Evolutionary conservation across 441 rosid genomes (phyloP), one percentile per base, ranked within the genome.

Genomic region (Brassica balearica): DNA sequence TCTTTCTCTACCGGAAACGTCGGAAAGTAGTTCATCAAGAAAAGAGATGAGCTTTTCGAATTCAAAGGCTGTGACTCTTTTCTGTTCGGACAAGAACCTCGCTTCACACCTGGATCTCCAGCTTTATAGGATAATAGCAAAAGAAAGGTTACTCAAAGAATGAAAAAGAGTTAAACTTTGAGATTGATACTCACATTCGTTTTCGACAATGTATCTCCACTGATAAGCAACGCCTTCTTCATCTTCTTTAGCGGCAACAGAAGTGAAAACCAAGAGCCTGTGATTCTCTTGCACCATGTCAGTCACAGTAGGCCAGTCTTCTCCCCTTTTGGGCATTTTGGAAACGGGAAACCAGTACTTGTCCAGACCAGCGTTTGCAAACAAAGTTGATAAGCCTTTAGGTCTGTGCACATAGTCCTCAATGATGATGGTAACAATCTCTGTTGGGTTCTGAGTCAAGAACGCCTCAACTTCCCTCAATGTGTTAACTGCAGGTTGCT

Each of bases 161-260:
- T 34, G 8, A 34, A 4, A 68, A 29, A 55, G 11, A 23, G 32
- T n/a, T 7, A 11, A 60, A 76, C 74, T 25, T 25, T 51, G 46
- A 41, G 12, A 19, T 25, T 36, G 20, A 73, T 8, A 76, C 90
- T 86, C 80, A 89, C 97, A 65, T 82, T 95, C 95, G 77, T 91
- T 92, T 87, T 95, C 98, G 73, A 92, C 68, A 76, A 95, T 78
- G 86, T 92, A 95, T 82, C 85, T 91, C 98, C 98, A 95, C 48
- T 92, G 97, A 81, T 92, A 95, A 7, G 98, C 97, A 80, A 95
- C 82, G 4, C 98, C 98, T 91, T 95, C 96, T 74, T 90, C 97
- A n/a, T 92, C 89, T 88, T 95, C 97, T 83, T 95, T 95, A 0
- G 97, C 88, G 48, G 96, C 93, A 77, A 87, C 84, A 62, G 97